A percentile compares a stretch with the other conserved stretches of the same genome.
phyloP scores from a whole-genome alignment of 306 rosid genomes.

The Notholithocarpus densiflorus region DNA sequence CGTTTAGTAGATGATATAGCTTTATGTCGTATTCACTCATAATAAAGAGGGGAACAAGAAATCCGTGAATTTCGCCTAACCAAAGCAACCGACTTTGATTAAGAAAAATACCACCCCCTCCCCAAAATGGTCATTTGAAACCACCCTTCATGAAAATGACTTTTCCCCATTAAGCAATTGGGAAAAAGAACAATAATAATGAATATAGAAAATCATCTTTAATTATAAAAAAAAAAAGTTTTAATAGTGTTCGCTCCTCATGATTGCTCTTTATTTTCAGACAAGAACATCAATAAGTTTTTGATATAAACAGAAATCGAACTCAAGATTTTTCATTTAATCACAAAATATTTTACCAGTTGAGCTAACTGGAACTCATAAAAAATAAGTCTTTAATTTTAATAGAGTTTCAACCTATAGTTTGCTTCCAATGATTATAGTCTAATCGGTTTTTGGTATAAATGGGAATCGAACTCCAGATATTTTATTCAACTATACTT shows the following conservation, averaged over 20 bases:
- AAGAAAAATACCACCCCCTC: neutral
- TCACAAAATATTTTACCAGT: too few species aligned
- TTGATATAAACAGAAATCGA: rapidly evolving
- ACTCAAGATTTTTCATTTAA: too few species aligned
- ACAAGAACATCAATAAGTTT: rapidly evolving
- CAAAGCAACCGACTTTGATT: constrained; percentile 25
- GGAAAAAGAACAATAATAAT: constrained; percentile 3
- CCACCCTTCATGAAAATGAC: constrained; percentile 30
- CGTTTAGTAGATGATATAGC: constrained; percentile 22
- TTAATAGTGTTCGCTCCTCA: rapidly evolving
- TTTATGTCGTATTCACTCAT: constrained; percentile 44
- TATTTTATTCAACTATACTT: too few species aligned
- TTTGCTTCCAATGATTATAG: too few species aligned
- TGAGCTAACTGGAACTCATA: rapidly evolving
- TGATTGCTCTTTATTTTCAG: too few species aligned
- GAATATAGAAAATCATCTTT: neutral
- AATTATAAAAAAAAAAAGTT: too few species aligned
- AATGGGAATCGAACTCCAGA: rapidly evolving
- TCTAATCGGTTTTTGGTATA: too few species aligned
- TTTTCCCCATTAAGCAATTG: constrained; percentile 15
- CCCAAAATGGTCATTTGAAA: constrained; percentile 23
- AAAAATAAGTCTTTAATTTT: too few species aligned
- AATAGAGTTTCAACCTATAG: too few species aligned
- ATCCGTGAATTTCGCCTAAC: constrained; percentile 54
- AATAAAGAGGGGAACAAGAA: constrained; percentile 36